phyloP scores from a whole-genome alignment of 2,329 filamentous ascomycete genomes.

The Sclerotinia spermophila region DNA sequence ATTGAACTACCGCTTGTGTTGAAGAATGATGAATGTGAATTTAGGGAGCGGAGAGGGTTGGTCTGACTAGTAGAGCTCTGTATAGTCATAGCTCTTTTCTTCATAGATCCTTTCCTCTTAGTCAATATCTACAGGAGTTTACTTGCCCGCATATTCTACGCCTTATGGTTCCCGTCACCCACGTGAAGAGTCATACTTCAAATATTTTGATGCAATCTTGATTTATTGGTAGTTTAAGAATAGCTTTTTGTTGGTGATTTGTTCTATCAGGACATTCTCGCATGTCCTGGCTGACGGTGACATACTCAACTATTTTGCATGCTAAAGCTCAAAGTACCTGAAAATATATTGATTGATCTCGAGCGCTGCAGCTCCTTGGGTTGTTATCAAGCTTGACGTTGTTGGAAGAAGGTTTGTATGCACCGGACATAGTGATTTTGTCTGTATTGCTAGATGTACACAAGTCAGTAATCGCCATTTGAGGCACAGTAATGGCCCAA shows the following conservation, averaged over 20 bases:
- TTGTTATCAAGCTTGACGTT: neutral
- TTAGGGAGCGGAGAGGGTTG: too few species aligned
- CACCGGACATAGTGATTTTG: neutral
- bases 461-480: neutral
- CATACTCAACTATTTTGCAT: neutral
- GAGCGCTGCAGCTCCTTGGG: neutral
- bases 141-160: neutral
- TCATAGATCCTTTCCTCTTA: neutral
- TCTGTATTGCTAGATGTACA: too few species aligned
- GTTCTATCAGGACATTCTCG: neutral
- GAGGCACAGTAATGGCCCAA: neutral
- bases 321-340: neutral
- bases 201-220: constrained; percentile 78
- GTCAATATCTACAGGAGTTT: neutral
- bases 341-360: neutral
- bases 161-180: neutral
- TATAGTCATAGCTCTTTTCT: neutral
- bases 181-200: constrained; percentile 58
- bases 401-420: neutral
- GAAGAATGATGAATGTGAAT: neutral
- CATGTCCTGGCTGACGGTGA: neutral
- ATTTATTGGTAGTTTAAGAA: constrained; percentile 47
- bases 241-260: neutral
- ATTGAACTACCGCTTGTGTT: neutral
- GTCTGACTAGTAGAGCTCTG: neutral